Evolutionary conservation across 75 land plant species (phyloP), one percentile per base, ranked within the genome.

Genomic region (Pinus taeda): DNA sequence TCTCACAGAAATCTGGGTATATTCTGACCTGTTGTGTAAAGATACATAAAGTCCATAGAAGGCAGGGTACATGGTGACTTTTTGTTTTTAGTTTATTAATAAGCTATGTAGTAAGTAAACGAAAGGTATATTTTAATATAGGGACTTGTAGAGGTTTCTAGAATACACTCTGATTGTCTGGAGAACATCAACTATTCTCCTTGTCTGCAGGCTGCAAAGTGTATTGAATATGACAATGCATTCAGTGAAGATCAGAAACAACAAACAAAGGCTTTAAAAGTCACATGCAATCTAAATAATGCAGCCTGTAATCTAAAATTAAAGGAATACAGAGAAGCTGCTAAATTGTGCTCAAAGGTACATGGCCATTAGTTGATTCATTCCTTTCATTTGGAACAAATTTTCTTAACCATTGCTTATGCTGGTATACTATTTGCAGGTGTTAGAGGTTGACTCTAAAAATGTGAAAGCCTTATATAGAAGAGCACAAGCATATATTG

Each of bases 241-340:
- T 83, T 83, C 63, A 81, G 79, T 15, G 88, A 77, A 29, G 85
- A 42, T 22, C 79, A 86, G n/a, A 80, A 82, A 78, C 82, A 79
- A 57, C 73, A 63, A 33, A 82, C 60, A 3, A 86, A 86, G 66
- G 67, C 77, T 49, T 69, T 86, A 29, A 86, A 80, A 70, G 75
- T 83, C 4, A 75, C 79, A 12, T 86, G 84, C 74, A 79, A 72
- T 59, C 77, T 86, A 45, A 86, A 86, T 75, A 79, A 74, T 77
- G 88, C 88, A 6, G 88, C 88, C 15, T 82, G 81, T 79, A 79
- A 83, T 49, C 82, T 86, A 15, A 86, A 86, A 60, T 76, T 86
- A 9, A 85, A 81, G 21, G 79, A 84, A n/a, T 84, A 58, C 73
- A 75, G 71, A 24, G 75, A 59, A 17, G 82, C 81, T 26, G 76